Evolutionary conservation across 768 basidiomycete species (phyloP), one percentile per base, ranked within the genome.

Genomic region (Xerocomus brunneocitrinus): DNA sequence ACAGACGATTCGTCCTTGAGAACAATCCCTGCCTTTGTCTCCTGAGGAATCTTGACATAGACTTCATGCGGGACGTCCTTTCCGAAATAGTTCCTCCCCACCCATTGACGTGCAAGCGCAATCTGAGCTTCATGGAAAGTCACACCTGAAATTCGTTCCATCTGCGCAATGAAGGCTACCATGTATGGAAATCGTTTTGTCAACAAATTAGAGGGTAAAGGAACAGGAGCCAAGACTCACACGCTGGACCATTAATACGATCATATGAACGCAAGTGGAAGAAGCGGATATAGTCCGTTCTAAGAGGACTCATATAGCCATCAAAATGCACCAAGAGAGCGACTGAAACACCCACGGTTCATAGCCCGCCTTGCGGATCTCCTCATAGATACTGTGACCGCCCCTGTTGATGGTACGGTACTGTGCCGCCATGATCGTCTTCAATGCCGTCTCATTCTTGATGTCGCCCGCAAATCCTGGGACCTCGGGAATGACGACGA

Each of bases 211-310:
- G 43, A 22, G 35, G 14, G 52, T 14, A 10, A 41, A 39, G 27
- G 24, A 27, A 34, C 0, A n/a, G 12, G 24, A 31, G 5, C 19
- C 30, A 13, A 5, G 66, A 41, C 79, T 63, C 55, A 84, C 85
- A 71, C 57, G 73, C 67, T 2, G 90, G 87, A 0, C 86, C 85
- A 63, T 93, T 94, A 63, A 95, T 90, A 25, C 94, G 78, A 65
- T 98, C 95, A 66, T 95, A 99, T 1, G 86, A 75, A 30, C 97
- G 81, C 25, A 99, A 77, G 71, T 98, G 93, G 73, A 90, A 98
- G 78, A 97, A 92, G 10, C 85, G 80, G 60, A 97, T 89, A 66
- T 87, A 94, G 53, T 94, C 85, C 72, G 74, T 62, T n/a, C 91
- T 91, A 56, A 44, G 14, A 39, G 48, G 19, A 32, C 44, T 34